A percentile compares a stretch with the other conserved stretches of the same genome.
These are phyloP conservation scores for Astrocystis sublimbata DNA, from an alignment of 495 filamentous ascomycete species.

Conservation along the genomic window DNA sequence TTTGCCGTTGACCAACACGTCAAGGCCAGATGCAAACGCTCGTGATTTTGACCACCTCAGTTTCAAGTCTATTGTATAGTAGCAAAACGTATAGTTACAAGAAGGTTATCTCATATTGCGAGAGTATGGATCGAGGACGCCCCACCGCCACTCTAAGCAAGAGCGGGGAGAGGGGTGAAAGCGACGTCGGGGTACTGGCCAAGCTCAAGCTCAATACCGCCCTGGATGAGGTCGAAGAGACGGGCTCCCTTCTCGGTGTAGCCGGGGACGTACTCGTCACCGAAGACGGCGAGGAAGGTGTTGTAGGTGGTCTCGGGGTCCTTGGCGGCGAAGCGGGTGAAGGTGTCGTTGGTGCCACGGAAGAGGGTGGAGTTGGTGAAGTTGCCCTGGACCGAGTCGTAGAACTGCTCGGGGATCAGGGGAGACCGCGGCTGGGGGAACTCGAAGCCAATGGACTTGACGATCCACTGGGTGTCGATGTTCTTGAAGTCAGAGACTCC, in stretches of 20 bases:
- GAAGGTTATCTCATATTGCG: slow-evolving; percentile 8
- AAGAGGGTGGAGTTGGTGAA: slow-evolving; percentile 40
- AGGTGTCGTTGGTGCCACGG: slow-evolving; percentile 26
- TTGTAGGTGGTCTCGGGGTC: slow-evolving; percentile 27
- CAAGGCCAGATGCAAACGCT: background rate
- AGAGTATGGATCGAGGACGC: background rate
- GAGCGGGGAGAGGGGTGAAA: slow-evolving; percentile 14
- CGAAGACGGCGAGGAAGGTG: slow-evolving; percentile 20
- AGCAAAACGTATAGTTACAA: slow-evolving; percentile 17
- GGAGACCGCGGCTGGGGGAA: slow-evolving; percentile 31
- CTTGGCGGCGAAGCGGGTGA: slow-evolving; percentile 28
- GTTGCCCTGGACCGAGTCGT: slow-evolving; percentile 34
- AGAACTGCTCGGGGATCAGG: slow-evolving; percentile 38
- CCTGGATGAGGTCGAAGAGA: slow-evolving; percentile 21
- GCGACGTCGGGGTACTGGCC: slow-evolving; percentile 15
- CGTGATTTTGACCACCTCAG: slow-evolving; percentile 15
- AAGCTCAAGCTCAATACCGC: slow-evolving; percentile 15
- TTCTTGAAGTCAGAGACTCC: slow-evolving; percentile 43
- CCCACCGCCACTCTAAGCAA: background rate
- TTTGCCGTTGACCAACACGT: background rate
- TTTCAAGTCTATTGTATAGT: slow-evolving; percentile 15
- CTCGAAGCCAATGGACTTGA: slow-evolving; percentile 42
- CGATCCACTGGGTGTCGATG: slow-evolving; percentile 39
- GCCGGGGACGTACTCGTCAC: slow-evolving; percentile 11
- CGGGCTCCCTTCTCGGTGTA: slow-evolving; percentile 8